phyloP scores from a whole-genome alignment of 108 stramenopile species.

The Thalassiosira profunda region DNA sequence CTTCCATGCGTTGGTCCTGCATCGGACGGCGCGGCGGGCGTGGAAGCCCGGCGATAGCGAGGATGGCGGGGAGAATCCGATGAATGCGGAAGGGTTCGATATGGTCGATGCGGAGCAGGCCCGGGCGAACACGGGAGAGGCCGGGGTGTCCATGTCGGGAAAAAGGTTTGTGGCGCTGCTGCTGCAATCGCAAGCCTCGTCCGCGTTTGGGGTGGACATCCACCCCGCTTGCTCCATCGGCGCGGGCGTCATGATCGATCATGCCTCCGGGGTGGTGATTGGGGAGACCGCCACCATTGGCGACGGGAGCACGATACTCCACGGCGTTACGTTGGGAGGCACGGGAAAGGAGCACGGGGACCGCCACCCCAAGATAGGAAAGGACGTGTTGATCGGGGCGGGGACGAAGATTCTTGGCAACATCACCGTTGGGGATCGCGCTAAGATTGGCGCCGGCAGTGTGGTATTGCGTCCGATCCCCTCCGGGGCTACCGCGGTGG shows the following conservation, averaged over 20 bases:
- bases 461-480: conserved; percentile 52
- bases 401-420: conserved; percentile 71
- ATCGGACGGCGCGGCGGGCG: conserved; percentile 46
- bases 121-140: neutral
- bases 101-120: too few species aligned
- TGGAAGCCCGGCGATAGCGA: conserved; percentile 30
- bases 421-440: conserved; percentile 54
- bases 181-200: conserved; percentile 60
- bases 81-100: too few species aligned
- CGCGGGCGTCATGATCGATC: conserved; percentile 64
- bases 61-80: neutral
- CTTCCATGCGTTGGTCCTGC: conserved; percentile 44
- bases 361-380: conserved; percentile 78
- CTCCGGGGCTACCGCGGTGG: conserved; percentile 55
- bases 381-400: conserved; percentile 69
- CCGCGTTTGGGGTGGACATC: conserved; percentile 77
- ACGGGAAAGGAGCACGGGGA: conserved; percentile 66
- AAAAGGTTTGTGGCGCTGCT: conserved; percentile 55
- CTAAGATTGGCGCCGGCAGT: conserved; percentile 56
- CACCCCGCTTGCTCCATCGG: conserved; percentile 69
- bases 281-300: conserved; percentile 72
- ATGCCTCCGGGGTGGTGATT: conserved; percentile 66
- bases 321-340: conserved; percentile 66
- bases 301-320: conserved; percentile 58
- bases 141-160: neutral